A percentile compares a stretch with the other conserved stretches of the same genome.
Evolutionary conservation across 2,329 filamentous ascomycete genomes (phyloP).

Genomic region (Penicillium sp.): DNA sequence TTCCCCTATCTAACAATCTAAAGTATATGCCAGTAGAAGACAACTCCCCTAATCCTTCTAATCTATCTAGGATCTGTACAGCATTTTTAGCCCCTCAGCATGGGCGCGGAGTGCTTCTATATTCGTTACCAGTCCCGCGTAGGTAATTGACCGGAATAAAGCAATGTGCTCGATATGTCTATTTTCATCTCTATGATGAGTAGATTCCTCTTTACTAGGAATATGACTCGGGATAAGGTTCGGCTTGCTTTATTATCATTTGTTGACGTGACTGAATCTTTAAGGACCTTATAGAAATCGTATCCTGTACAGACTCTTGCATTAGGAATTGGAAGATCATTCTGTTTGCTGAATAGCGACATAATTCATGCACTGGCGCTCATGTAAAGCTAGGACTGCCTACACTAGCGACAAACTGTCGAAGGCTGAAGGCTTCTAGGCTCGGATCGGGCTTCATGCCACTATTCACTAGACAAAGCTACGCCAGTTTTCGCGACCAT

Average conservation of each 20-base stretch:
- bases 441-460: no score
- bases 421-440: background rate
- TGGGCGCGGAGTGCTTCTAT: background rate
- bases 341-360: background rate
- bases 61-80: background rate
- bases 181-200: background rate
- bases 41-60: background rate
- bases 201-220: background rate
- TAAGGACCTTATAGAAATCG: background rate
- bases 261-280: background rate
- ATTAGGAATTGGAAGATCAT: background rate
- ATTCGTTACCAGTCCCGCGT: background rate
- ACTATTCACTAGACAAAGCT: no score
- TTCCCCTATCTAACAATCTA: background rate
- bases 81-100: background rate
- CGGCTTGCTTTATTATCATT: background rate
- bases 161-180: background rate
- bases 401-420: background rate
- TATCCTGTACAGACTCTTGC: background rate
- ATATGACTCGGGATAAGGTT: background rate
- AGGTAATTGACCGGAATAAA: background rate
- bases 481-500: no score
- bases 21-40: background rate
- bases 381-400: background rate
- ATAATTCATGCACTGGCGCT: background rate